Evolutionary conservation across 23 red algal species (phyloP).

Genomic region (Agarophyton chilense): DNA sequence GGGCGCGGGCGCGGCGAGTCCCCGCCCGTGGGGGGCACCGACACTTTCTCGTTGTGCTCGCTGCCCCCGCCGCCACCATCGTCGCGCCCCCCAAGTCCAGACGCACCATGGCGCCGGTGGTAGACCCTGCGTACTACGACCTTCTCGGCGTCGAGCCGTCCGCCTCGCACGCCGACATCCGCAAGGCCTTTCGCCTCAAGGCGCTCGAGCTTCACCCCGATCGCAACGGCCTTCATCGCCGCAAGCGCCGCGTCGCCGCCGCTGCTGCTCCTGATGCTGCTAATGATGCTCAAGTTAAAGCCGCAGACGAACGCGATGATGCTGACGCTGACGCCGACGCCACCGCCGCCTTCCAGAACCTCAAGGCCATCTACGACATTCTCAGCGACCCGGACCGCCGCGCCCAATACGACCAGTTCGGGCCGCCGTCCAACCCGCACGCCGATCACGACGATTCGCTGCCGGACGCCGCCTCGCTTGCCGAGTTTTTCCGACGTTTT

Average conservation of each 20-base stretch:
- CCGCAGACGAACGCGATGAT: not conserved
- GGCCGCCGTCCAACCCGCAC: slow-evolving; percentile 32
- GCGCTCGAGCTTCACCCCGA: slow-evolving; percentile 83
- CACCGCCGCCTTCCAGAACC: slow-evolving; percentile 68
- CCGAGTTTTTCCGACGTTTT: slow-evolving; percentile 11
- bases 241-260: no score
- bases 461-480: slow-evolving; percentile 32
- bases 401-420: slow-evolving; percentile 50
- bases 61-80: not conserved
- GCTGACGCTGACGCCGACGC: slow-evolving; percentile 29
- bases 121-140: slow-evolving; percentile 80
- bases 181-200: slow-evolving; percentile 78
- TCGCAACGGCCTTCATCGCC: no score
- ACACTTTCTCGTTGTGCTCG: not conserved
- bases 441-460: slow-evolving; percentile 11
- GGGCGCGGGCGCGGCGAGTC: not conserved
- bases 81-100: not conserved
- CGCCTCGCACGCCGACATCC: slow-evolving; percentile 72
- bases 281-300: no score
- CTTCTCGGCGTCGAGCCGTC: slow-evolving; percentile 59
- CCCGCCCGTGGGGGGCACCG: not conserved
- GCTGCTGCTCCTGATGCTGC: no score
- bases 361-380: slow-evolving; percentile 60
- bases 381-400: slow-evolving; percentile 53
- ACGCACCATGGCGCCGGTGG: slow-evolving; percentile 9